Percentiles rank a stretch among this genome's conserved stretches.
These are phyloP conservation scores for Psilocybe subaeruginosa DNA, from an alignment of 768 basidiomycete species.

Conservation along the genomic window DNA sequence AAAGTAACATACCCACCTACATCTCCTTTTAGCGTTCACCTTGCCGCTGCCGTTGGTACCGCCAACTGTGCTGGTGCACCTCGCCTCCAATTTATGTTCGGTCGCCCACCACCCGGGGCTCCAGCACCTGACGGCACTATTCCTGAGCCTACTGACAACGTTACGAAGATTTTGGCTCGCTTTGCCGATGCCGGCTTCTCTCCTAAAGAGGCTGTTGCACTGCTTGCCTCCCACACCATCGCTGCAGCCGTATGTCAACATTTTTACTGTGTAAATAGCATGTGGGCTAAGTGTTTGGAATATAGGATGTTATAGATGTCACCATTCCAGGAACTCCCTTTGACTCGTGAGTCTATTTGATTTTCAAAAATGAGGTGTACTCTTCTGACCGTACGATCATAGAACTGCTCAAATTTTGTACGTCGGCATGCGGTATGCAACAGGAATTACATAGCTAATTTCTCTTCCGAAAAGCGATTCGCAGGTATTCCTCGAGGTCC, in stretches of 20 bases:
- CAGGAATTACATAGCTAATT: background rate
- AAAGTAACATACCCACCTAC: background rate
- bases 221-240: constrained; percentile 31
- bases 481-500: constrained; percentile 40
- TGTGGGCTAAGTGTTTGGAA: background rate
- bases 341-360: constrained; percentile 21
- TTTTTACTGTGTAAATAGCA: background rate
- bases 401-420: constrained; percentile 23
- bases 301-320: constrained; percentile 27
- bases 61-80: constrained; percentile 42
- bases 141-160: constrained; percentile 27
- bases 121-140: constrained; percentile 28
- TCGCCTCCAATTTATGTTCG: constrained; percentile 32
- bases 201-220: constrained; percentile 28
- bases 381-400: background rate
- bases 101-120: constrained; percentile 27
- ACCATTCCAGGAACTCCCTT: constrained; percentile 34
- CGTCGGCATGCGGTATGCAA: background rate
- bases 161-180: constrained; percentile 27
- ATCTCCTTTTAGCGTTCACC: constrained; percentile 19
- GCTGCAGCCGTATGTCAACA: constrained; percentile 23
- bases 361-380: background rate
- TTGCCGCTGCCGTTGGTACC: constrained; percentile 29
- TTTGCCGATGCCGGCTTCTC: constrained; percentile 32
- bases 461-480: constrained; percentile 24